Percentiles rank a stretch among this genome's conserved stretches.
Conservation (phyloP, 306 rosid genomes). For the Lathyrus aphaca region DNA sequence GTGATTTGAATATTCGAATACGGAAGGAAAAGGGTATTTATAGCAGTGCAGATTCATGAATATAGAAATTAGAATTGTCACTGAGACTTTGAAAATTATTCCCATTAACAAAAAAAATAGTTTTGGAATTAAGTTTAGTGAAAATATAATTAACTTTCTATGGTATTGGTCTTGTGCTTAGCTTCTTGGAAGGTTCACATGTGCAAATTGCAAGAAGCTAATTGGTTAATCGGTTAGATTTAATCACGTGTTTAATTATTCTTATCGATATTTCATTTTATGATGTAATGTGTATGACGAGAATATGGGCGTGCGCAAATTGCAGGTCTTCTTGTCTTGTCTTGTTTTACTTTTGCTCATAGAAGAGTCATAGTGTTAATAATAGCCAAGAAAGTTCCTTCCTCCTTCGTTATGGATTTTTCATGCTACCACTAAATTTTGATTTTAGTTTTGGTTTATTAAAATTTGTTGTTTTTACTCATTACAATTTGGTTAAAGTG, state of each 20-base stretch:
- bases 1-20: conserved; percentile 37
- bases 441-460: not conserved
- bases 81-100: not conserved
- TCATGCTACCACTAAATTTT: not conserved
- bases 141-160: not conserved
- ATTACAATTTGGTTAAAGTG: too few relatives aligned
- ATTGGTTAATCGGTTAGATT: conserved; percentile 11
- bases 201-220: conserved; percentile 36
- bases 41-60: conserved; percentile 57
- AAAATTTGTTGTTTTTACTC: too few relatives aligned
- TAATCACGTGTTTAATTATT: conserved; percentile 50
- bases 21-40: conserved; percentile 32
- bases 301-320: conserved; percentile 22
- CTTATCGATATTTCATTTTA: not conserved
- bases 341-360: not conserved
- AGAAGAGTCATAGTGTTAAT: not conserved
- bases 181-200: conserved; percentile 55
- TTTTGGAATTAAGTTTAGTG: not conserved
- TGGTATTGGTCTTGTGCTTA: not conserved
- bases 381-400: not conserved
- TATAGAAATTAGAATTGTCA: not conserved
- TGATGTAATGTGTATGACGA: conserved; percentile 38
- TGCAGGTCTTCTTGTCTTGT: conserved; percentile 9
- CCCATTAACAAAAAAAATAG: not conserved
- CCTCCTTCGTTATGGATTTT: not conserved